These are phyloP conservation scores for Tulasnella calospora DNA, from an alignment of 768 basidiomycete genomes.

Conservation along the genomic window DNA sequence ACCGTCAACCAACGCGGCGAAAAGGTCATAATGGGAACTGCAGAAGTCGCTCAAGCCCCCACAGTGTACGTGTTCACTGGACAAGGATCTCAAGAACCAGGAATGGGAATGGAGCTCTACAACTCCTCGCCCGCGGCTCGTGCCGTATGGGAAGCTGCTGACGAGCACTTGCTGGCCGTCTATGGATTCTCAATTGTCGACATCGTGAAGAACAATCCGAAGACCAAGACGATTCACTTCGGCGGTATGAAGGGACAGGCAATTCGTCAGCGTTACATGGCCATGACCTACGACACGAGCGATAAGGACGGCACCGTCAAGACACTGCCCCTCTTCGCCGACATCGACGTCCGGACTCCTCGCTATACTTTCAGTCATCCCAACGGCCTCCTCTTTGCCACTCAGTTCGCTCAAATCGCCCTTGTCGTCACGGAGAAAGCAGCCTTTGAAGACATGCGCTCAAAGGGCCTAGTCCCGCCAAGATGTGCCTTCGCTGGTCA, in stretches of 20 bases:
- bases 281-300: constrained; percentile 96
- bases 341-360: constrained; percentile 90
- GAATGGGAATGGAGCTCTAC: constrained; percentile 99
- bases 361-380: constrained; percentile 99
- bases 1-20: constrained; percentile 67
- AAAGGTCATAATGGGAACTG: constrained; percentile 87
- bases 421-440: constrained; percentile 98
- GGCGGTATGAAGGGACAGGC: constrained; percentile 99
- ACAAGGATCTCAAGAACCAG: constrained; percentile 51
- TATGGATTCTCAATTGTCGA: constrained; percentile 59
- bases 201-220: constrained; percentile 97
- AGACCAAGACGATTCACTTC: constrained; percentile 97
- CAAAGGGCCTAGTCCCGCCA: constrained; percentile 89
- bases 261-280: constrained; percentile 99
- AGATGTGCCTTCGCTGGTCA: constrained; percentile 95
- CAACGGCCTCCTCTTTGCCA: constrained; percentile 89
- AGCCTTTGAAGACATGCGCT: constrained; percentile 96
- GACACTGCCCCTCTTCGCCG: constrained; percentile 91
- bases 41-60: constrained; percentile 84
- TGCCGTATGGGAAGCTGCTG: constrained; percentile 95
- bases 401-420: constrained; percentile 98
- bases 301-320: constrained; percentile 95
- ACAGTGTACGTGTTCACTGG: constrained; percentile 57
- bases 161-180: constrained; percentile 73
- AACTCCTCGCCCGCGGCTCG: constrained; percentile 86